Conservation (phyloP, 208 protist species). For the Angomonas desouzai region DNA sequence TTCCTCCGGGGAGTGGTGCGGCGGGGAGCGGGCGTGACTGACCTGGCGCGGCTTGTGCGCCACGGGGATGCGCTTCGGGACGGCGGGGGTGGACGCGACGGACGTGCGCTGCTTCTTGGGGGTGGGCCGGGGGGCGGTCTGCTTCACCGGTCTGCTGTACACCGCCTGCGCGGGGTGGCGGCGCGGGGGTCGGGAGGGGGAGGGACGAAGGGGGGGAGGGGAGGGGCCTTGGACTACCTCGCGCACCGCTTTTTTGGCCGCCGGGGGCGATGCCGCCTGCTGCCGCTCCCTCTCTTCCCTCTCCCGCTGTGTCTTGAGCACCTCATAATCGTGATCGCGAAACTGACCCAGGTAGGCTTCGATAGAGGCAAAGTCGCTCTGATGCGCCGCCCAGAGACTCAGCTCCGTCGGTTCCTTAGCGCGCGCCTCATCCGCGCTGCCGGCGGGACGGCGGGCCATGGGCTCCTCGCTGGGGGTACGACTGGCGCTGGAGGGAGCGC, state of each 20-base stretch:
- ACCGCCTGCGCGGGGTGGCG: constrained; percentile 5
- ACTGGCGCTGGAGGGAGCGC: neutral
- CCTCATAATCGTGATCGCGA: constrained; percentile 51
- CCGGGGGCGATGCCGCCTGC: constrained; percentile 1
- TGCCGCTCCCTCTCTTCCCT: constrained; percentile 18
- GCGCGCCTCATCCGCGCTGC: constrained; percentile 5
- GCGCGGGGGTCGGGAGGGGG: neutral
- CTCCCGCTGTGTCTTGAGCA: constrained; percentile 46
- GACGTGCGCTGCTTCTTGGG: constrained; percentile 13
- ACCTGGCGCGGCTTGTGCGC: constrained; percentile 28
- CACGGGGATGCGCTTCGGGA: constrained; percentile 16
- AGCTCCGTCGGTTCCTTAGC: constrained; percentile 11
- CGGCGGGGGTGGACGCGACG: neutral
- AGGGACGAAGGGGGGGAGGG: constrained; percentile 14
- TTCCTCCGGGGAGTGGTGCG: constrained; percentile 25
- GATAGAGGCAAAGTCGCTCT: constrained; percentile 53
- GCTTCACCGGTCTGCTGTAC: neutral
- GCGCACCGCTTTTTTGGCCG: neutral
- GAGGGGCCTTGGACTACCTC: neutral
- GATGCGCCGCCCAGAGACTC: constrained; percentile 8
- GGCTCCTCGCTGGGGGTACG: neutral
- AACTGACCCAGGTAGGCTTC: constrained; percentile 75
- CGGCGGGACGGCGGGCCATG: constrained; percentile 1
- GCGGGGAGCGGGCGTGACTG: constrained; percentile 34
- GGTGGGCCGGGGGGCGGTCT: neutral